These are phyloP conservation scores for Antitrichia curtipendula DNA, from an alignment of 225 moss, liverwort and hornwort genomes.

Conservation along the genomic window DNA sequence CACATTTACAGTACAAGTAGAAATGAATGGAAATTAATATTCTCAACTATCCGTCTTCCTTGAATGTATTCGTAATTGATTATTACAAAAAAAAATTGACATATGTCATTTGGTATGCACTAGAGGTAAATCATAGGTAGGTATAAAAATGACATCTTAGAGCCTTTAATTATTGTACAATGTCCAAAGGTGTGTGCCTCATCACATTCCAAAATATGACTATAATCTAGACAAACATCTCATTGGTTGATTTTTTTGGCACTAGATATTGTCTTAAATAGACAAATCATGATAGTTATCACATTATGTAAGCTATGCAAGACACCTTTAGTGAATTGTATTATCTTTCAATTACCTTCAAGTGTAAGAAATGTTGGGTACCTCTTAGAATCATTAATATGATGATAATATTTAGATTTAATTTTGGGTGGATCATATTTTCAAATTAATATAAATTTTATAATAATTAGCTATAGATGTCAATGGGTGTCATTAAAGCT, in stretches of 20 bases:
- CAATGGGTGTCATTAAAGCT: background rate
- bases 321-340: no score
- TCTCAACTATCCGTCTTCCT: background rate
- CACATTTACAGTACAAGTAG: background rate
- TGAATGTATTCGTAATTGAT: background rate
- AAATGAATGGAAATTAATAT: background rate
- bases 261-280: background rate
- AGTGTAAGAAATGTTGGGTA: background rate
- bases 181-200: no score
- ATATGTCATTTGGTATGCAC: background rate
- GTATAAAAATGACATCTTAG: background rate
- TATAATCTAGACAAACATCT: background rate
- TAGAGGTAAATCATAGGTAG: background rate
- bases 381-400: background rate
- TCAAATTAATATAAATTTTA: background rate
- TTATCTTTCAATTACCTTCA: background rate
- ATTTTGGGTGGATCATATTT: background rate
- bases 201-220: background rate
- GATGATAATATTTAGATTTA: background rate
- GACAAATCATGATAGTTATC: background rate
- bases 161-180: background rate
- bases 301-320: background rate
- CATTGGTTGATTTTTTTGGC: background rate
- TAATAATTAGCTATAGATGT: rapidly evolving
- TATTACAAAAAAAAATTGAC: background rate